Conservation (phyloP, 768 basidiomycete species). For the Termitomyces sp. region DNA sequence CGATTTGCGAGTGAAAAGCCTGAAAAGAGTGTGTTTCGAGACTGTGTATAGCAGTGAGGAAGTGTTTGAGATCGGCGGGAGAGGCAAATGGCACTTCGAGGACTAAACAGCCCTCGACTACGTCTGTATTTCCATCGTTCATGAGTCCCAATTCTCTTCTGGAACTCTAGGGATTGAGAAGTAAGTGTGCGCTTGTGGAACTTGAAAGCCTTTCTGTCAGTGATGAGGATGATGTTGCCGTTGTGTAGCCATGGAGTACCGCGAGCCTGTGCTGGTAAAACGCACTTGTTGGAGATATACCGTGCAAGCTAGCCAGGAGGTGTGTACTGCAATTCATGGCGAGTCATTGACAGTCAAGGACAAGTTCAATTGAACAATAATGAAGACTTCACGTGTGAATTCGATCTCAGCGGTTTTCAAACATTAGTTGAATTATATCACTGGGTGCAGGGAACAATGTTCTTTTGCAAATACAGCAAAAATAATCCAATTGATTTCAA, state of each 20-base stretch:
- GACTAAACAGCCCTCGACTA: conserved; percentile 8
- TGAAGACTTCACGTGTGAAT: not conserved
- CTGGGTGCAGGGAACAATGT: too few relatives aligned
- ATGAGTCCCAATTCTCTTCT: conserved; percentile 1
- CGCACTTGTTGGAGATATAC: not conserved
- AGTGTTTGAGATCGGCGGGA: conserved; percentile 4
- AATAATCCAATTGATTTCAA: too few relatives aligned
- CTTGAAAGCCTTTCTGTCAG: conserved; percentile 8
- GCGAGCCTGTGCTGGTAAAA: conserved; percentile 10
- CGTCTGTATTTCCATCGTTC: conserved; percentile 12
- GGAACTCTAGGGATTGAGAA: not conserved
- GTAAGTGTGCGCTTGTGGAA: conserved; percentile 4
- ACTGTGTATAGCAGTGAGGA: conserved; percentile 6
- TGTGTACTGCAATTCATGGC: not conserved
- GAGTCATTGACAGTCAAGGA: not conserved
- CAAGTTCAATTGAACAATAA: not conserved
- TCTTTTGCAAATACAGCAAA: too few relatives aligned
- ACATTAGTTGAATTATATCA: too few relatives aligned
- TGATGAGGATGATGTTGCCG: conserved; percentile 14
- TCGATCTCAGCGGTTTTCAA: not conserved
- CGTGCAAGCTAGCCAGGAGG: conserved; percentile 1
- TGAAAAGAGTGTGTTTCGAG: not conserved
- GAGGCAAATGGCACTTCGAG: conserved; percentile 4
- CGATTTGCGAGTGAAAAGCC: conserved; percentile 7
- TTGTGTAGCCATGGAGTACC: conserved; percentile 3